Percentiles rank a stretch among this genome's conserved stretches.
Evolutionary conservation across 768 basidiomycete species (phyloP).

Genomic region (Polyporus arcularius): DNA sequence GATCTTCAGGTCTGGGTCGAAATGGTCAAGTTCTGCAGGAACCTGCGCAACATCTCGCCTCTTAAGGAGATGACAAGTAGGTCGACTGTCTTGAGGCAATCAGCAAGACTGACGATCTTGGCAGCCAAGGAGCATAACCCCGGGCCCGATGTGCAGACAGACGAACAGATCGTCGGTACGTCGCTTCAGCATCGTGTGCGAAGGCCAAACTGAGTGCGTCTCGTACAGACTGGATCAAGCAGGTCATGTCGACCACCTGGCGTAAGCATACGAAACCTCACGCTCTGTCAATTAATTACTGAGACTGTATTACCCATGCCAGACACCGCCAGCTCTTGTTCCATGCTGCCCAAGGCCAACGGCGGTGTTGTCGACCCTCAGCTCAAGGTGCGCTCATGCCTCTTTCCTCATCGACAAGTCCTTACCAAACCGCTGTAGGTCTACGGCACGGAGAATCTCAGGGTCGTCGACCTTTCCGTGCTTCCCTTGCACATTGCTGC

Average conservation of each 20-base stretch:
- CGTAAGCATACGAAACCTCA: slow-evolving; percentile 16
- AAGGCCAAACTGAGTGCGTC: background rate
- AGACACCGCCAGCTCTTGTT: slow-evolving; percentile 52
- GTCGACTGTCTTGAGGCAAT: background rate
- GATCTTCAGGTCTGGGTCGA: slow-evolving; percentile 34
- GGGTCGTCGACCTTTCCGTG: slow-evolving; percentile 56
- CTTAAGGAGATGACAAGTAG: slow-evolving; percentile 29
- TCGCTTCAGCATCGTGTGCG: background rate
- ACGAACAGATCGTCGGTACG: slow-evolving; percentile 28
- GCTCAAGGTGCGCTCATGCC: slow-evolving; percentile 41
- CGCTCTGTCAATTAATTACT: background rate
- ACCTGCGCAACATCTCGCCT: slow-evolving; percentile 25
- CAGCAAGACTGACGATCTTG: background rate
- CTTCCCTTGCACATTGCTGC: slow-evolving; percentile 52
- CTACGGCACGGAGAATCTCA: slow-evolving; percentile 58
- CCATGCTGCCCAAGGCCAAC: slow-evolving; percentile 55
- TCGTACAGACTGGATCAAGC: slow-evolving; percentile 27
- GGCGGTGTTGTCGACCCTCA: slow-evolving; percentile 52
- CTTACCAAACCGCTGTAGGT: slow-evolving; percentile 34
- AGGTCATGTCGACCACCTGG: slow-evolving; percentile 22
- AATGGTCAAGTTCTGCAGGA: slow-evolving; percentile 31
- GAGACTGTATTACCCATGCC: background rate
- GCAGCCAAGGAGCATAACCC: slow-evolving; percentile 34
- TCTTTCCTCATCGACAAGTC: background rate
- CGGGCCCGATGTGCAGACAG: slow-evolving; percentile 30